Conservation (phyloP, 495 filamentous ascomycete species). For the Chaetomium fimeti region DNA sequence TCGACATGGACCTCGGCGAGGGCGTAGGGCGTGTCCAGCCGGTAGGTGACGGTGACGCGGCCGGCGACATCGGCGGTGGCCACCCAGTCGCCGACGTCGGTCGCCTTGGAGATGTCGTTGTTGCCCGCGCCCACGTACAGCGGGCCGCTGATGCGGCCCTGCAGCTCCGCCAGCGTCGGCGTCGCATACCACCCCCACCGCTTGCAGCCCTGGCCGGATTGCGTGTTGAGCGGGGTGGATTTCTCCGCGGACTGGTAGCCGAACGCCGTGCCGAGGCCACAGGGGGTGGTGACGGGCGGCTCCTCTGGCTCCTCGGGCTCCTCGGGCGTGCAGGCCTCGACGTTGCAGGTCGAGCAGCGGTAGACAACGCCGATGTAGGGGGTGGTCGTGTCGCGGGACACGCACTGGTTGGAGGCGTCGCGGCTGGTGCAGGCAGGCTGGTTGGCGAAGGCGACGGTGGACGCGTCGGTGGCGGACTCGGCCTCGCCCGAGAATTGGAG, state of each 20-base stretch:
- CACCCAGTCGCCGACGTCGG: slow-evolving; percentile 27
- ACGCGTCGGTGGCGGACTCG: background rate
- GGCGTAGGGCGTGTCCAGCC: slow-evolving; percentile 19
- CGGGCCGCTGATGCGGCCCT: slow-evolving; percentile 25
- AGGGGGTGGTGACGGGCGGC: background rate
- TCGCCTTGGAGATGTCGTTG: slow-evolving; percentile 34
- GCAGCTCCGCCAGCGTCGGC: slow-evolving; percentile 26
- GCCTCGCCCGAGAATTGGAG: slow-evolving; percentile 13
- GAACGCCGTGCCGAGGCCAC: slow-evolving; percentile 12
- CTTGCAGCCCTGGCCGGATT: slow-evolving; percentile 27
- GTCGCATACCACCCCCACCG: slow-evolving; percentile 32
- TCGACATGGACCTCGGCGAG: slow-evolving; percentile 29
- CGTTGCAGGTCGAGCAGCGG: slow-evolving; percentile 20
- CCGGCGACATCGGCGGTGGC: slow-evolving; percentile 23
- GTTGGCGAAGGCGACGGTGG: slow-evolving; percentile 7
- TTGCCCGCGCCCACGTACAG: slow-evolving; percentile 33
- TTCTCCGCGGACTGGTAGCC: slow-evolving; percentile 23
- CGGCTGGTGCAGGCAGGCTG: slow-evolving; percentile 14
- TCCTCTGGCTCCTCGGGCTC: background rate
- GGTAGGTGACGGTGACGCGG: slow-evolving; percentile 28
- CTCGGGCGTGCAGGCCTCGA: slow-evolving; percentile 3
- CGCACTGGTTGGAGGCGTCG: slow-evolving; percentile 8
- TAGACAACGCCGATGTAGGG: slow-evolving; percentile 14
- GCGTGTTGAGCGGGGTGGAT: slow-evolving; percentile 23
- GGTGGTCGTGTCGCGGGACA: slow-evolving; percentile 8